Percentiles rank a stretch among this genome's conserved stretches.
These are phyloP conservation scores for Hibiscus syriacus DNA, from an alignment of 345 rosid genomes.

Conservation along the genomic window DNA sequence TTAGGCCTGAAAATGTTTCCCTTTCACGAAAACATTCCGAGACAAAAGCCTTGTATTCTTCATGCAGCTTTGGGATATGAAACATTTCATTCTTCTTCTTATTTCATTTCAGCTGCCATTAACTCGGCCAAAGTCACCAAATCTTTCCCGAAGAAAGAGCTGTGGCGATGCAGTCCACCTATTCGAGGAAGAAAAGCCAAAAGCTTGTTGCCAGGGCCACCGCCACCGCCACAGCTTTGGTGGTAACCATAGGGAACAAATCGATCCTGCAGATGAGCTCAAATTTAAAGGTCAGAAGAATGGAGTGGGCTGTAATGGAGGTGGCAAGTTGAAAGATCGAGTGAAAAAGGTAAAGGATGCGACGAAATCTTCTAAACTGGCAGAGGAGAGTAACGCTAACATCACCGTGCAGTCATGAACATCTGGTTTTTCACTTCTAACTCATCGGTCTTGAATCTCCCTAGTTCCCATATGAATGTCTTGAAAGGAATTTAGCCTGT, in stretches of 20 bases:
- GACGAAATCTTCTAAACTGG: slow-evolving; percentile 31
- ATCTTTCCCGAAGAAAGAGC: slow-evolving; percentile 85
- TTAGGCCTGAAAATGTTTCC: too few relatives aligned
- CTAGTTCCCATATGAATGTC: too few relatives aligned
- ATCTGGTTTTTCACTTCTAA: slow-evolving; percentile 15
- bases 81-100: too few relatives aligned
- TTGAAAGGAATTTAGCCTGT: too few relatives aligned
- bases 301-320: slow-evolving; percentile 15
- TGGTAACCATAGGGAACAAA: slow-evolving; percentile 36
- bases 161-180: slow-evolving; percentile 51
- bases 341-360: slow-evolving; percentile 31
- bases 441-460: slow-evolving; percentile 17
- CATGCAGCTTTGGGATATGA: too few relatives aligned
- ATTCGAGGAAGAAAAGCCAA: slow-evolving; percentile 41
- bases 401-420: slow-evolving; percentile 32
- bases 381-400: slow-evolving; percentile 19
- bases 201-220: slow-evolving; percentile 43
- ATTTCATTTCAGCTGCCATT: slow-evolving; percentile 43
- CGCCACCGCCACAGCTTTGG: slow-evolving; percentile 77
- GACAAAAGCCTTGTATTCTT: too few relatives aligned
- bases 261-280: slow-evolving; percentile 11
- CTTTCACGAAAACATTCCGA: too few relatives aligned
- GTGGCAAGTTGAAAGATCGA: slow-evolving; percentile 31
- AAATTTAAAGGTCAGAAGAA: slow-evolving; percentile 23
- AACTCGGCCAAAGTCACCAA: too few relatives aligned